Conservation (phyloP, 352 stramenopile species). For the Globisporangium spinosum region DNA sequence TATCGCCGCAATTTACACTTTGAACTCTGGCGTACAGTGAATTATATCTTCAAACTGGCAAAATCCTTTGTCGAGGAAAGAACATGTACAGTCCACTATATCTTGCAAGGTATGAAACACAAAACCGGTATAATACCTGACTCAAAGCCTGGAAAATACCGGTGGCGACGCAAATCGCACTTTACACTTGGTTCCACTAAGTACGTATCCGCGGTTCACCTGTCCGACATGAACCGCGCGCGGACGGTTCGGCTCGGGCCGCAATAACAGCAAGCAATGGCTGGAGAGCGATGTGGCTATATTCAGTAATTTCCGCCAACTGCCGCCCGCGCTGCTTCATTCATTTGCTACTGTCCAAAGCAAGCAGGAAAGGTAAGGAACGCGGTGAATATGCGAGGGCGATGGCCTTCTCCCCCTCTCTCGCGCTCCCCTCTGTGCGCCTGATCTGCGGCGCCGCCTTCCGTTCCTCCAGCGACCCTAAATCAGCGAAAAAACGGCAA, state of each 20-base stretch:
- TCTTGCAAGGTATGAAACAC: too few relatives aligned
- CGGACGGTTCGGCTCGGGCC: constrained; percentile 15
- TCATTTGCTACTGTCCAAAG: constrained; percentile 88
- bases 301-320: constrained; percentile 34
- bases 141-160: not conserved
- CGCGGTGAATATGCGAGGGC: constrained; percentile 14
- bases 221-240: not conserved
- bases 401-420: not conserved
- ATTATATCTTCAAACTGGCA: too few relatives aligned
- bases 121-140: too few relatives aligned
- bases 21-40: too few relatives aligned
- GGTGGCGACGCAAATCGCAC: not conserved
- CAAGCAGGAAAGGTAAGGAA: constrained; percentile 77
- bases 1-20: too few relatives aligned
- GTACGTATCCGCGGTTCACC: not conserved
- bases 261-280: constrained; percentile 43
- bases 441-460: too few relatives aligned
- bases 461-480: not conserved
- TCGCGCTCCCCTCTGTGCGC: not conserved
- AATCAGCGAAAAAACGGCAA: not conserved
- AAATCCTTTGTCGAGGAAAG: too few relatives aligned
- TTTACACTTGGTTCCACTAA: not conserved
- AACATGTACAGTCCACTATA: too few relatives aligned
- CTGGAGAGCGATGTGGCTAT: constrained; percentile 39
- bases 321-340: constrained; percentile 23